Base-by-base conservation (phyloP, 352 stramenopile genomes). In the Pseudoperonospora humuli region DNA sequence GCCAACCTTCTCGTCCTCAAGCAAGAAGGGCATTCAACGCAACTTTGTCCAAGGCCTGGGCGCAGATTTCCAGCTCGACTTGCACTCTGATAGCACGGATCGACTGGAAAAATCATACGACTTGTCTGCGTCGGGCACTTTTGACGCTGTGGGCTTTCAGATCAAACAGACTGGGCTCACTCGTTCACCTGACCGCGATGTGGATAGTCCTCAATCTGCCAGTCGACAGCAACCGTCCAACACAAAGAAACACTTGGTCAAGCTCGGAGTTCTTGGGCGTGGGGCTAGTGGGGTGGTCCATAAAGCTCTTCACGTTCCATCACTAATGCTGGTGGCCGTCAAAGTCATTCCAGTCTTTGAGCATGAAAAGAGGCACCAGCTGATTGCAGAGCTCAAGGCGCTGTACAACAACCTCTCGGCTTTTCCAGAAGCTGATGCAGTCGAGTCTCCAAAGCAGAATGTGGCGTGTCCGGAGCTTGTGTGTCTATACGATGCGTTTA, bases 401-500 rank as follows among this genome's bases (percentile, higher is more conserved):
- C 66, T 91, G 31, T 91, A 90, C 29, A 61, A 68, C 11, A 93
- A 93, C 47, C 86, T 84, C 46, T 65, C 61, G 0, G 43, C 45
- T 0, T 50, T 64, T 24, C 36, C 32, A 3, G 50, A 42, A 11
- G 27, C 38, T 18, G 13, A 24, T 6, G 9, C 33, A 0, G 23
- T 20, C 15, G 47, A 31, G 18, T 37, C 40, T 29, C 42, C 47
- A 11, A 11, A 19, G 13, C 36, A 33, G 11, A 57, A 67, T 32
- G 73, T 71, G 5, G 75, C 79, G 5, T 91, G 79, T 25, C 66
- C 82, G 18, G 79, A 93, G 20, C 71, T 96, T 24, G 85, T 96
- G 7, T 54, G 85, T 7, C 96, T 97, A 55, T 96, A 95, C 44
- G 88, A 97, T 47, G 90, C 90, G 5, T 97, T 93, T 57, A 95